Conservation (phyloP, 148 eudicot species). For the Cornus controversa region DNA sequence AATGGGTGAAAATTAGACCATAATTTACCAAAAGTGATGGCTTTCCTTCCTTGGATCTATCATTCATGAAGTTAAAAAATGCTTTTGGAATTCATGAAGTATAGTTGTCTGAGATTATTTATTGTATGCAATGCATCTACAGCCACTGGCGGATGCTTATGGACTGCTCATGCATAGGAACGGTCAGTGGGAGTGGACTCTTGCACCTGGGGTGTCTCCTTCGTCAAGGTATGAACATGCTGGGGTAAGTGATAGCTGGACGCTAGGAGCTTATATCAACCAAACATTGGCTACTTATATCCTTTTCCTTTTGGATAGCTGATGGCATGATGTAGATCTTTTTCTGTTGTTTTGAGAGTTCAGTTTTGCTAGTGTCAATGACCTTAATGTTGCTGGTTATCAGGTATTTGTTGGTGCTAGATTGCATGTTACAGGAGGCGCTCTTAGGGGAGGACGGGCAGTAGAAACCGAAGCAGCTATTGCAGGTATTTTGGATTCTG, state of each 20-base stretch:
- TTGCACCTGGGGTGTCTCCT: slow-evolving; percentile 97
- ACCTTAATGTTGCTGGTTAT: slow-evolving; percentile 25
- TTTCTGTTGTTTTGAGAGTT: neutral
- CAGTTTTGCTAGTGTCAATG: neutral
- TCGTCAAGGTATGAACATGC: slow-evolving; percentile 97
- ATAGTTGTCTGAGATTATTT: neutral
- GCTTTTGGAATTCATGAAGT: neutral
- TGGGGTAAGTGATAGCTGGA: slow-evolving; percentile 55
- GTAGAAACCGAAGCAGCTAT: slow-evolving; percentile 85
- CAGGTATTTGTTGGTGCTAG: slow-evolving; percentile 98
- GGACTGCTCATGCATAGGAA: slow-evolving; percentile 96
- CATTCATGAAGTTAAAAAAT: neutral
- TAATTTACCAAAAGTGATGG: neutral
- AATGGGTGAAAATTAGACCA: neutral
- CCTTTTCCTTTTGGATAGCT: neutral
- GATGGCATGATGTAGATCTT: neutral
- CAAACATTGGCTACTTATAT: neutral
- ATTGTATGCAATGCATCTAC: slow-evolving; percentile 31
- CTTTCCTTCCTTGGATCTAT: neutral
- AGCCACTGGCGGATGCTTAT: slow-evolving; percentile 96
- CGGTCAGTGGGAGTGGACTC: slow-evolving; percentile 99
- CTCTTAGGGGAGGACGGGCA: slow-evolving; percentile 84
- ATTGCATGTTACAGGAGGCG: slow-evolving; percentile 98
- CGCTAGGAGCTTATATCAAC: neutral
- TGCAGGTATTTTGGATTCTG: slow-evolving; percentile 54